Percentiles rank a stretch among this genome's conserved stretches.
phyloP scores from a whole-genome alignment of 2,329 filamentous ascomycete species.

The Fusarium pininemorale region DNA sequence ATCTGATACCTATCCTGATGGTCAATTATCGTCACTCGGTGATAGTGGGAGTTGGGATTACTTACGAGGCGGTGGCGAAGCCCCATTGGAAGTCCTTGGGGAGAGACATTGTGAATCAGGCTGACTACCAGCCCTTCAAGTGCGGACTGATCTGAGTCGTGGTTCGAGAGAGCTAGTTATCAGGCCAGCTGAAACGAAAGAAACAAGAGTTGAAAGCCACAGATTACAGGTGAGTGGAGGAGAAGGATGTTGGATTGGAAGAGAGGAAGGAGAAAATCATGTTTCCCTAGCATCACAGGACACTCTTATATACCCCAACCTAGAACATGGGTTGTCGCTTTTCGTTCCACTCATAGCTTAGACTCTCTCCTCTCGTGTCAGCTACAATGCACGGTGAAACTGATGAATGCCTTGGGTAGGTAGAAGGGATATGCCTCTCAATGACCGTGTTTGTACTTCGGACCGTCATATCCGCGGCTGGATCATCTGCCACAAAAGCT shows the following conservation, averaged over 20 bases:
- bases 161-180: background rate
- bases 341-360: slow-evolving; percentile 29
- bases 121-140: slow-evolving; percentile 3
- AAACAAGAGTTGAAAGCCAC: background rate
- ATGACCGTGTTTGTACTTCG: slow-evolving; percentile 45
- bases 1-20: slow-evolving; percentile 78
- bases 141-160: background rate
- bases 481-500: slow-evolving; percentile 40
- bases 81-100: slow-evolving; percentile 80
- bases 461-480: slow-evolving; percentile 62
- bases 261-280: background rate
- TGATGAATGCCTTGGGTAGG: background rate
- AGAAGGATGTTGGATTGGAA: background rate
- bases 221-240: background rate
- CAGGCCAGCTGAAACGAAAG: slow-evolving; percentile 5
- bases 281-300: slow-evolving; percentile 24
- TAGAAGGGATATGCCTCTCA: slow-evolving; percentile 27
- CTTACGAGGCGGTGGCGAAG: slow-evolving; percentile 79
- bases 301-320: slow-evolving; percentile 40
- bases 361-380: slow-evolving; percentile 24
- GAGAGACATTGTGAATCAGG: slow-evolving; percentile 50
- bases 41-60: slow-evolving; percentile 26
- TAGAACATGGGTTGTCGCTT: slow-evolving; percentile 30
- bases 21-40: slow-evolving; percentile 31
- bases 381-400: slow-evolving; percentile 12